Percentiles rank a stretch among this genome's conserved stretches.
phyloP scores from a whole-genome alignment of 345 rosid genomes.

The Citrus sp. region DNA sequence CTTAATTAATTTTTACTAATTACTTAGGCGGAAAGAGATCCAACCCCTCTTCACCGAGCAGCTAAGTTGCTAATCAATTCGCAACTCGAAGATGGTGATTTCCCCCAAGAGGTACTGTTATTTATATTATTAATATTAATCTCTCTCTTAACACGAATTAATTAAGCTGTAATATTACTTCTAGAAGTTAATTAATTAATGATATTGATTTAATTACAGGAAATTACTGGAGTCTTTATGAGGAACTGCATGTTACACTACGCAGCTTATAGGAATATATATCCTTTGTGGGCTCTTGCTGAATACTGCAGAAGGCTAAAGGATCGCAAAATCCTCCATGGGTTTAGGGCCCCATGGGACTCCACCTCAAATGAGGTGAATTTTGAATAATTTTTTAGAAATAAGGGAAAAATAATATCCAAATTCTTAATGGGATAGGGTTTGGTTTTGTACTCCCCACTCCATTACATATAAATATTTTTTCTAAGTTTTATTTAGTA shows the following conservation, averaged over 20 bases:
- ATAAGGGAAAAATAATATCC: too few species aligned
- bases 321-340: too few species aligned
- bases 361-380: too few species aligned
- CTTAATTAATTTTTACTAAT: not conserved
- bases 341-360: too few species aligned
- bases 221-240: not conserved
- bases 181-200: not conserved
- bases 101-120: conserved; percentile 48
- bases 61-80: conserved; percentile 66
- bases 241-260: conserved; percentile 9
- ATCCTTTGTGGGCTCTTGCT: conserved; percentile 1
- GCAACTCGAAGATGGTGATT: conserved; percentile 61
- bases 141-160: too few species aligned
- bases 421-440: rapidly evolving
- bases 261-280: not conserved
- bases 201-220: not conserved
- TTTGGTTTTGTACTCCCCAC: too few species aligned
- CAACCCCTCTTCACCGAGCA: conserved; percentile 56
- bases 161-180: too few species aligned
- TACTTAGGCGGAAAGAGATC: conserved; percentile 51
- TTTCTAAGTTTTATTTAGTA: too few species aligned
- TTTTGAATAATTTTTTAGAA: too few species aligned
- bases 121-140: too few species aligned
- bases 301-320: not conserved
- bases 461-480: too few species aligned